phyloP scores from a whole-genome alignment of 2,329 filamentous ascomycete genomes.

The Xylariales sp. region DNA sequence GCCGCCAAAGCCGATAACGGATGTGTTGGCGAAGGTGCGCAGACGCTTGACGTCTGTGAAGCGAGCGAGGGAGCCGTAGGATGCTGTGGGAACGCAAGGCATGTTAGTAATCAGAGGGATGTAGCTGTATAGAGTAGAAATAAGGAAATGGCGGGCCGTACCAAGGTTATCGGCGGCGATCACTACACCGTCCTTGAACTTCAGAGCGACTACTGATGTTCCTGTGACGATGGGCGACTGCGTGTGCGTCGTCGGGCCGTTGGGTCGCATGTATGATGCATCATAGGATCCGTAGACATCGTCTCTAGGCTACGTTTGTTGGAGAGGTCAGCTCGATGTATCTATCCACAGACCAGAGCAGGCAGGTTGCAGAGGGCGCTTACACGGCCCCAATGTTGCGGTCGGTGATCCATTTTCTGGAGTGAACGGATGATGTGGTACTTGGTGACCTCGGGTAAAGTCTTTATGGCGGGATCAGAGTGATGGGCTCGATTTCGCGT shows the following conservation, averaged over 20 bases:
- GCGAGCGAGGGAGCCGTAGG: constrained; percentile 92
- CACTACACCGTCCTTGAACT: constrained; percentile 94
- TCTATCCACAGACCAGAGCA: constrained; percentile 1
- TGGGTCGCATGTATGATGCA: constrained; percentile 70
- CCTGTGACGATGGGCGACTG: constrained; percentile 92
- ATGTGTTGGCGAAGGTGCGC: constrained; percentile 76
- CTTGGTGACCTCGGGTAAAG: too few relatives aligned
- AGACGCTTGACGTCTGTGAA: constrained; percentile 97
- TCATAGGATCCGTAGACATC: constrained; percentile 96
- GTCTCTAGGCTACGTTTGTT: constrained; percentile 71
- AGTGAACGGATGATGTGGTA: too few relatives aligned
- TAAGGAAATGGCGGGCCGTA: constrained; percentile 35
- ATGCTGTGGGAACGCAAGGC: constrained; percentile 54
- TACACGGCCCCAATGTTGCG: constrained; percentile 70
- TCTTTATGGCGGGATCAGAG: too few relatives aligned
- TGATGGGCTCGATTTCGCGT: too few relatives aligned
- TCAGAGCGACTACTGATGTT: constrained; percentile 90
- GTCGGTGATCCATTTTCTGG: constrained; percentile 62
- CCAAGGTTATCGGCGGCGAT: constrained; percentile 96
- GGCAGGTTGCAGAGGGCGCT: constrained; percentile 26
- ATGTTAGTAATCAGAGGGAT: background rate
- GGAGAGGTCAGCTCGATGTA: constrained; percentile 16
- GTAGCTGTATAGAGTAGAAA: constrained; percentile 6
- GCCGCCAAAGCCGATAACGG: constrained; percentile 89
- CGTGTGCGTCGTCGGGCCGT: constrained; percentile 75